Percentiles rank a stretch among this genome's conserved stretches.
These are phyloP conservation scores for Phylloporus sp. DNA, from an alignment of 768 basidiomycete genomes.

Conservation along the genomic window DNA sequence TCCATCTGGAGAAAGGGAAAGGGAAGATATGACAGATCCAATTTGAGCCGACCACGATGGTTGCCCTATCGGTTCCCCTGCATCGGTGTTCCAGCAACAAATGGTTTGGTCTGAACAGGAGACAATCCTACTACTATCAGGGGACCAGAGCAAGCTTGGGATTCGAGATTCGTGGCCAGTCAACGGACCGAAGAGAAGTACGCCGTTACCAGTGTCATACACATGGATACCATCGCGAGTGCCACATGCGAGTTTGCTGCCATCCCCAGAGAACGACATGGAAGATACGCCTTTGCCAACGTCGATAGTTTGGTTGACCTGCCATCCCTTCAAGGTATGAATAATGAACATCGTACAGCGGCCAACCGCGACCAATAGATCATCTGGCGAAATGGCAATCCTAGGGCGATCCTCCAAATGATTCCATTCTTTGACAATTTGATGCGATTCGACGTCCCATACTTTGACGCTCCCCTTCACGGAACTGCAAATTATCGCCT, in stretches of 20 bases:
- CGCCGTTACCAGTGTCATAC: not conserved
- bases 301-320: not conserved
- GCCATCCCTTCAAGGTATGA: not conserved
- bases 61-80: not conserved
- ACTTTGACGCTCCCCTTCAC: not conserved
- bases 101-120: not conserved
- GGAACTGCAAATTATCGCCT: not conserved
- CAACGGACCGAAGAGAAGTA: not conserved
- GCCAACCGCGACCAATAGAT: conserved; percentile 1
- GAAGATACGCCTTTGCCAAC: not conserved
- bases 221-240: not conserved
- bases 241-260: conserved; percentile 3
- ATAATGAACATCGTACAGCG: not conserved
- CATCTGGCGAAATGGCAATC: conserved; percentile 2
- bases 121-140: not conserved
- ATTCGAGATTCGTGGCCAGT: not conserved
- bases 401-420: not conserved
- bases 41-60: conserved; percentile 1
- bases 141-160: conserved; percentile 3
- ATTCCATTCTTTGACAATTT: not conserved
- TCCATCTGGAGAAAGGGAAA: conserved; percentile 5
- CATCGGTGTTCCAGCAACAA: conserved; percentile 5
- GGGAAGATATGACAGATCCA: not conserved
- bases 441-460: conserved; percentile 3
- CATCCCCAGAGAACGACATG: not conserved